Percentiles rank a stretch among this genome's conserved stretches.
Conservation (phyloP, 2,329 filamentous ascomycete genomes). For the Curvularia verruculosa region DNA sequence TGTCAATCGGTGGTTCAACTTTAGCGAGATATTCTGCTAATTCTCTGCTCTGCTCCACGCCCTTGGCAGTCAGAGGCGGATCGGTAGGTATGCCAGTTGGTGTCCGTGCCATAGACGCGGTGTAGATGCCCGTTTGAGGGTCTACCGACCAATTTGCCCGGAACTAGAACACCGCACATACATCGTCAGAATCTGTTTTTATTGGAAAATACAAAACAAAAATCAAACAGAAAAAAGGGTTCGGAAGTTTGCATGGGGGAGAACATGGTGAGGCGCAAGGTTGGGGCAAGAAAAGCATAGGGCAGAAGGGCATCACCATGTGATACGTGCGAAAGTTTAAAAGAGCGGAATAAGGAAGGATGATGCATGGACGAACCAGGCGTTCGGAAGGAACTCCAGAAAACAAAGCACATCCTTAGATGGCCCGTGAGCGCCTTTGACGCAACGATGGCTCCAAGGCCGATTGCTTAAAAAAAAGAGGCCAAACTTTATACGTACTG, state of each 20-base stretch:
- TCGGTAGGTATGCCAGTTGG: conserved; percentile 90
- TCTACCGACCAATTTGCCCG: conserved; percentile 90
- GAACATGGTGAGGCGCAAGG: background rate
- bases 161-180: conserved; percentile 61
- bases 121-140: conserved; percentile 78
- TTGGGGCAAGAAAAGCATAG: conserved; percentile 1
- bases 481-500: conserved; percentile 51
- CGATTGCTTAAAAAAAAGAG: conserved; percentile 5
- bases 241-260: background rate
- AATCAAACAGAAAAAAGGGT: conserved; percentile 12
- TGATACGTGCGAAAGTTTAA: conserved; percentile 12
- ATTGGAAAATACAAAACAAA: conserved; percentile 3
- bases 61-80: conserved; percentile 84
- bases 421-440: conserved; percentile 15
- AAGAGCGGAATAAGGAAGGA: conserved; percentile 4
- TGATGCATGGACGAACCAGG: conserved; percentile 17
- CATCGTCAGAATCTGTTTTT: conserved; percentile 29
- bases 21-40: conserved; percentile 69
- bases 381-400: conserved; percentile 3
- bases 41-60: conserved; percentile 81
- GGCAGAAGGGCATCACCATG: conserved; percentile 12
- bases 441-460: conserved; percentile 8
- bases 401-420: conserved; percentile 17
- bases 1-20: conserved; percentile 70
- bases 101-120: conserved; percentile 65